Percentiles rank a stretch among this genome's conserved stretches.
Evolutionary conservation across 2,329 filamentous ascomycete genomes (phyloP).

Genomic region (Nigrospora sphaerica): DNA sequence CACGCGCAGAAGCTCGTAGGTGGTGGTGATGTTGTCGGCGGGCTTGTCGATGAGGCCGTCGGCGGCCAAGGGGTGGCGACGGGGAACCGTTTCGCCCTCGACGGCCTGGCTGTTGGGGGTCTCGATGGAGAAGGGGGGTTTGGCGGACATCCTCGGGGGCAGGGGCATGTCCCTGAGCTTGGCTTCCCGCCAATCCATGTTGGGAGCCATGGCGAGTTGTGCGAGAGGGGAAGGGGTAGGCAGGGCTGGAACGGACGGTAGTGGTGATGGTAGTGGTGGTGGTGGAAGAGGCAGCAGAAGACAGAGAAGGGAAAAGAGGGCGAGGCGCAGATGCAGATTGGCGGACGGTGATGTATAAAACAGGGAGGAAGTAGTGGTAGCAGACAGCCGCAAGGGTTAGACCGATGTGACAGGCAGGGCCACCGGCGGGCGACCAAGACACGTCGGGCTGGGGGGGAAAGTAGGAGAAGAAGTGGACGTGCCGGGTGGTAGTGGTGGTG

Average conservation of each 20-base stretch:
- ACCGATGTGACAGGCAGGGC: too few relatives aligned
- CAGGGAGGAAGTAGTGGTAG: too few relatives aligned
- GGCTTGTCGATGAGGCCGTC: slow-evolving; percentile 56
- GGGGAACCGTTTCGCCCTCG: slow-evolving; percentile 68
- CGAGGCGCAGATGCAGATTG: too few relatives aligned
- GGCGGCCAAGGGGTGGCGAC: slow-evolving; percentile 56
- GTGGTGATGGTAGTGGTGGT: too few relatives aligned
- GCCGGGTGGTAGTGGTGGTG: too few relatives aligned
- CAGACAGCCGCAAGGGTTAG: too few relatives aligned
- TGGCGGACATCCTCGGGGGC: slow-evolving; percentile 44
- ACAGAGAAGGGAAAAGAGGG: too few relatives aligned
- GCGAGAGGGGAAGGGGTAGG: background rate
- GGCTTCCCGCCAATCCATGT: slow-evolving; percentile 21
- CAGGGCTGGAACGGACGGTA: background rate
- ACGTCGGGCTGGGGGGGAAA: too few relatives aligned
- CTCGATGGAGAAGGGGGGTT: slow-evolving; percentile 62
- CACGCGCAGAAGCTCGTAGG: slow-evolving; percentile 67
- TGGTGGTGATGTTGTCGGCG: slow-evolving; percentile 58
- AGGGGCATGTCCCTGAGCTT: slow-evolving; percentile 20
- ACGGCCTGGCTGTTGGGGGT: slow-evolving; percentile 55
- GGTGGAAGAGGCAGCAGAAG: too few relatives aligned
- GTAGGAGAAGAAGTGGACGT: too few relatives aligned
- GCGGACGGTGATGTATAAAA: too few relatives aligned
- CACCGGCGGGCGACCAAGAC: too few relatives aligned
- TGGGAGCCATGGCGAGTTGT: slow-evolving; percentile 4